A percentile compares a stretch with the other conserved stretches of the same genome.
phyloP scores from a whole-genome alignment of 768 basidiomycete genomes.

The Pleurotus tuber-regium region DNA sequence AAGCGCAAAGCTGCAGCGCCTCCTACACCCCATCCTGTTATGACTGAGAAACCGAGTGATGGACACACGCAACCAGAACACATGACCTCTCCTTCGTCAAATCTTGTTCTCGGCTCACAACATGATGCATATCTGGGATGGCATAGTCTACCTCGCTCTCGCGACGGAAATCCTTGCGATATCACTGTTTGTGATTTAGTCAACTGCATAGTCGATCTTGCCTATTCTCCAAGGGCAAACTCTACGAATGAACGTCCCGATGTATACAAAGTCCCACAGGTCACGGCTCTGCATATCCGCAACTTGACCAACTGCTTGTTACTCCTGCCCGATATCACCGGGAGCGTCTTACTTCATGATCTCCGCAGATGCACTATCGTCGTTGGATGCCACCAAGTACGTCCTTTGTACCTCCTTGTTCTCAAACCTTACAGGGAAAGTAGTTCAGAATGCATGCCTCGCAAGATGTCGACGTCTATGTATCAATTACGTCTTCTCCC shows the following conservation, averaged over 20 bases:
- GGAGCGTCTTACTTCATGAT: constrained; percentile 73
- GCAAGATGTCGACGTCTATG: constrained; percentile 56
- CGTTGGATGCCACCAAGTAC: constrained; percentile 80
- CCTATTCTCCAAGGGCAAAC: too few species aligned
- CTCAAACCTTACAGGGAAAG: too few species aligned
- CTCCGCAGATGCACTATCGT: constrained; percentile 61
- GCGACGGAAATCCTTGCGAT: constrained; percentile 30
- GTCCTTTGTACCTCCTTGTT: too few species aligned
- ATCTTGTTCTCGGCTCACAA: constrained; percentile 41
- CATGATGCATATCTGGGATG: constrained; percentile 46
- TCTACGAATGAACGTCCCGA: constrained; percentile 10
- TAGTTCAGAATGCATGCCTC: constrained; percentile 91
- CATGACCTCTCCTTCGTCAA: constrained; percentile 21
- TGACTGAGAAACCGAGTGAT: constrained; percentile 1
- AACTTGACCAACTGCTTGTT: constrained; percentile 60
- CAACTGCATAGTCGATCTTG: constrained; percentile 69
- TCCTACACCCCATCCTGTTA: constrained; percentile 13
- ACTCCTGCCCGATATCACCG: constrained; percentile 60
- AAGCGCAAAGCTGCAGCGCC: constrained; percentile 38
- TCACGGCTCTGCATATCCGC: constrained; percentile 65
- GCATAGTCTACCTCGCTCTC: constrained; percentile 33
- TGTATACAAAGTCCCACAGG: constrained; percentile 17
- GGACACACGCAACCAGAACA: neutral
- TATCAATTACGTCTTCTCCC: constrained; percentile 68
- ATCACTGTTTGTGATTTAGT: constrained; percentile 67